Evolutionary conservation across 768 basidiomycete genomes (phyloP), one percentile per base, ranked within the genome.

Genomic region (Boletus tylopilopsis): DNA sequence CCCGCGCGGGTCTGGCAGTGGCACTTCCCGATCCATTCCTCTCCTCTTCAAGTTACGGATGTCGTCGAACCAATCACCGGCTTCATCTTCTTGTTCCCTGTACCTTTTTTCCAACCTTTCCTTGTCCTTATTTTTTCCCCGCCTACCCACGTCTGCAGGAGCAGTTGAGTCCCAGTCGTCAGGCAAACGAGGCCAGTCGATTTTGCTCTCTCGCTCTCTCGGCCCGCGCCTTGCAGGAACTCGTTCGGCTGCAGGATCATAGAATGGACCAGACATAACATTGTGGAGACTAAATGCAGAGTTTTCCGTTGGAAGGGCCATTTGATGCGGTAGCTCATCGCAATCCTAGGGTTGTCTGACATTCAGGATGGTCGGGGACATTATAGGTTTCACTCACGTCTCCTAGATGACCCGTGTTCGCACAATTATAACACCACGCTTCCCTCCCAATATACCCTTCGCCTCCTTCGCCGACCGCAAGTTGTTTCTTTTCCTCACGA

Each of bases 381-480:
- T 13, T 11, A 21, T 41, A 27, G 18, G 37, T 24, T 45, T 38
- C 38, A 73, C 85, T 68, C 60, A 90, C 89, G 58, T 91, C 90
- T 39, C 90, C 90, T 64, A 85, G 78, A 65, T 92, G 90, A 4
- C 87, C 89, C 43, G 66, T 66, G 24, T 70, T 70, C 35, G 85
- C 90, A 55, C 90, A 92, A 56, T 87, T 87, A 62, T 90, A 88
- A 64, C 90, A 92, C 85, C 85, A 91, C 56, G 80, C 73, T 60
- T 88, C 87, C 29, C 68, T 65, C 5, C 78, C 85, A 46, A 91
- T 82, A 64, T 85, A 90, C 6, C 84, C 87, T 64, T 90, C 90
- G 10, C 88, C 86, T 13, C 90, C 88, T 47, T 83, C 61, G 11
- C 88, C 87, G 7, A 88, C 66, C 12, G 62, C 60, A 6, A 82